Conservation (phyloP, 2,329 filamentous ascomycete genomes). For the Trichoderma citrinoviride region DNA sequence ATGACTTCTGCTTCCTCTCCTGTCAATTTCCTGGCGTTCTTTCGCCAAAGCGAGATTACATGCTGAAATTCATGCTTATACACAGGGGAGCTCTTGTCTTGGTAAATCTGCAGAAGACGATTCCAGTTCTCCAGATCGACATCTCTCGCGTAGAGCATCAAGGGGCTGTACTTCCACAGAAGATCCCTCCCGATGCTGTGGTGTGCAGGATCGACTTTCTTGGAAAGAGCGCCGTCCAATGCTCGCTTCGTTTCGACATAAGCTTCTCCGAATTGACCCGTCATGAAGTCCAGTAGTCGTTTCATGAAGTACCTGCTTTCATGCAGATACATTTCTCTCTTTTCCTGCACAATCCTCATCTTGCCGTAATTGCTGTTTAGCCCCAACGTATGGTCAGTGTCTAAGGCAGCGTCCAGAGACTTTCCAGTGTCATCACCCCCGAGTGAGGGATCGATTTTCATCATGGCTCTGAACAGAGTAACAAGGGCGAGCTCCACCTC, state of each 20-base stretch:
- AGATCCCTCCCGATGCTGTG: conserved; percentile 69
- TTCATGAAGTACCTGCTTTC: conserved; percentile 76
- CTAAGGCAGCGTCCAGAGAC: conserved; percentile 47
- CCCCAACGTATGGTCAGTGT: conserved; percentile 43
- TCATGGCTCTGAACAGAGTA: conserved; percentile 85
- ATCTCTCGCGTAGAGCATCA: conserved; percentile 86
- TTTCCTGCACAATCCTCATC: conserved; percentile 93
- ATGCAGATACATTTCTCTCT: conserved; percentile 81
- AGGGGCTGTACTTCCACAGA: conserved; percentile 83
- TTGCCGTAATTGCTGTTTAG: conserved; percentile 75
- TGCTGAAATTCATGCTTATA: conserved; percentile 83
- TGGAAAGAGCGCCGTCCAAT: conserved; percentile 58
- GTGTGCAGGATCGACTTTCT: conserved; percentile 67
- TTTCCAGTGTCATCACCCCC: conserved; percentile 51
- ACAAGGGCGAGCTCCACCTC: conserved; percentile 76
- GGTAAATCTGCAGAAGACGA: conserved; percentile 73
- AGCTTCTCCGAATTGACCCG: conserved; percentile 73
- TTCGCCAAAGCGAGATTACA: conserved; percentile 75
- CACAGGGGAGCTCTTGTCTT: conserved; percentile 69
- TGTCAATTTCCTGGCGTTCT: conserved; percentile 68
- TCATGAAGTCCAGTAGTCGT: conserved; percentile 78
- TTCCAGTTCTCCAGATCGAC: conserved; percentile 81
- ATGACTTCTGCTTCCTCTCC: conserved; percentile 79
- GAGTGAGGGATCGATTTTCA: conserved; percentile 84
- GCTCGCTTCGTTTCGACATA: conserved; percentile 67